Percentiles rank a stretch among this genome's conserved stretches.
phyloP scores from a whole-genome alignment of 2,329 filamentous ascomycete genomes.

The Fusarium sublunatum region DNA sequence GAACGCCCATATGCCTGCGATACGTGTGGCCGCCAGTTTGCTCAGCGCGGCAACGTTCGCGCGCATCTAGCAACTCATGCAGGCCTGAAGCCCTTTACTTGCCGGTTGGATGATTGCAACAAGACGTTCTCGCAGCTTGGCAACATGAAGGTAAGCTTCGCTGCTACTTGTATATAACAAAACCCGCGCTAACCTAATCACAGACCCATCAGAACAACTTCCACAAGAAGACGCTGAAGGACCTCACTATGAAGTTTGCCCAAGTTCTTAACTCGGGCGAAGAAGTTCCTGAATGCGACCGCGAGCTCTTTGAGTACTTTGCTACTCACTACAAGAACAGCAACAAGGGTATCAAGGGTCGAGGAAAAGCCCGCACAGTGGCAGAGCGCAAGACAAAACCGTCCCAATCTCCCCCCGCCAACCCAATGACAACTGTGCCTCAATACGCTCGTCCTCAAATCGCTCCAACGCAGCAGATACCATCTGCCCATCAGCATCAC shows the following conservation, averaged over 20 bases:
- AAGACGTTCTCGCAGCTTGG: constrained; percentile 92
- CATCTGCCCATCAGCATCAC: constrained; percentile 40
- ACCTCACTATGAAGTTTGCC: constrained; percentile 77
- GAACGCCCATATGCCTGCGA: constrained; percentile 86
- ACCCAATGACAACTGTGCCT: constrained; percentile 21
- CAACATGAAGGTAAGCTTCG: constrained; percentile 80
- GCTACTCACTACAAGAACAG: constrained; percentile 92
- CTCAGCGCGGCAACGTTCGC: constrained; percentile 85
- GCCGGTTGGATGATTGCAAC: constrained; percentile 82
- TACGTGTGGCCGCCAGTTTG: constrained; percentile 83
- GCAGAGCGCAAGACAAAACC: constrained; percentile 49
- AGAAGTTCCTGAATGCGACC: constrained; percentile 71
- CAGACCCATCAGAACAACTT: constrained; percentile 95
- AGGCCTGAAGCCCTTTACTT: constrained; percentile 81
- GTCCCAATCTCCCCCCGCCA: constrained; percentile 41
- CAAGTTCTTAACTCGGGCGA: constrained; percentile 66
- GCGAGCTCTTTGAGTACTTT: constrained; percentile 86
- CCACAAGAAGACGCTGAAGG: constrained; percentile 78
- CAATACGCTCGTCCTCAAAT: constrained; percentile 47
- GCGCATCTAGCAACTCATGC: constrained; percentile 86
- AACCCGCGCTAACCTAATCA: constrained; percentile 8
- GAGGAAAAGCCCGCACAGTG: constrained; percentile 85
- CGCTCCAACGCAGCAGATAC: constrained; percentile 37
- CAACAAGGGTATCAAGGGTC: constrained; percentile 98
- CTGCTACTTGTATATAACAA: not conserved